These are phyloP conservation scores for Phytophthora ohioensis DNA, from an alignment of 352 stramenopile genomes.

Conservation along the genomic window DNA sequence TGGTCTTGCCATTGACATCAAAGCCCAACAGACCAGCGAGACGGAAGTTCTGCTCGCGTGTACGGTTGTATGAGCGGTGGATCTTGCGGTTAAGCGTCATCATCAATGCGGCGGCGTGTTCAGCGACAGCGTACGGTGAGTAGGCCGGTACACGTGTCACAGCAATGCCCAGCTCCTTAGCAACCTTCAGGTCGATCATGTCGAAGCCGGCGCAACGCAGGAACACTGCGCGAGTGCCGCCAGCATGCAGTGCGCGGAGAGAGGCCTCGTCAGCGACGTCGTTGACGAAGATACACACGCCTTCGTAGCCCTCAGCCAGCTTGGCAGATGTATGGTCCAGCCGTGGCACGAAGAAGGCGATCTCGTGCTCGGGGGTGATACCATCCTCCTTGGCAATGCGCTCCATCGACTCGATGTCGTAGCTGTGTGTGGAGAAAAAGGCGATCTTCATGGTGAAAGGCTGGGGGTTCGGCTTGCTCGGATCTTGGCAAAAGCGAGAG, in stretches of 20 bases:
- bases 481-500: conserved; percentile 25
- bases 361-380: conserved; percentile 55
- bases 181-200: conserved; percentile 72
- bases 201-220: conserved; percentile 87
- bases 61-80: conserved; percentile 79
- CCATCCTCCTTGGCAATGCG: conserved; percentile 49
- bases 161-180: conserved; percentile 66
- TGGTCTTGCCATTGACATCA: conserved; percentile 79
- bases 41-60: conserved; percentile 79
- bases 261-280: conserved; percentile 71
- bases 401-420: conserved; percentile 76
- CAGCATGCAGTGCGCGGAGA: conserved; percentile 57
- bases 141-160: conserved; percentile 78
- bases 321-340: conserved; percentile 59
- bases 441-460: conserved; percentile 70
- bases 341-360: conserved; percentile 65
- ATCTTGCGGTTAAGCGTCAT: conserved; percentile 88
- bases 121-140: conserved; percentile 83
- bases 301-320: conserved; percentile 66
- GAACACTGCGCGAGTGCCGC: conserved; percentile 71
- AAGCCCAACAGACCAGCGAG: conserved; percentile 69
- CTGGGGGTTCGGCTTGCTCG: conserved; percentile 1
- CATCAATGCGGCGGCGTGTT: conserved; percentile 82
- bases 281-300: conserved; percentile 89
- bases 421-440: conserved; percentile 80